phyloP scores from a whole-genome alignment of 768 basidiomycete species.

The Tremella yokohamensis region DNA sequence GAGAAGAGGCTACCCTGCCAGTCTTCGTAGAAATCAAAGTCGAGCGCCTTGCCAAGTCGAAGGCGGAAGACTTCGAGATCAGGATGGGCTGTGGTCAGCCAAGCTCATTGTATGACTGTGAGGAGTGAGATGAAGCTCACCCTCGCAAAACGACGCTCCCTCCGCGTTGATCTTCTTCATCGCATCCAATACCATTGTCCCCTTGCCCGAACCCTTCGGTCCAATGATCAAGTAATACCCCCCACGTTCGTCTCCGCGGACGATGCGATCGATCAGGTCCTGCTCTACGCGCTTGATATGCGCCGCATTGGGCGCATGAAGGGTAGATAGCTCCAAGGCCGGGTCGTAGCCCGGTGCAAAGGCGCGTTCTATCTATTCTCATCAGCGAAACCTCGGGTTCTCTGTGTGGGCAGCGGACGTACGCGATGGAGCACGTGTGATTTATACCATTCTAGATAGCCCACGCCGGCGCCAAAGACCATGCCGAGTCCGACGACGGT shows the following conservation, averaged over 20 bases:
- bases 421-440: slow-evolving; percentile 76
- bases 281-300: slow-evolving; percentile 72
- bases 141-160: slow-evolving; percentile 55
- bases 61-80: slow-evolving; percentile 78
- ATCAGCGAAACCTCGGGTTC: background rate
- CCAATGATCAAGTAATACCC: slow-evolving; percentile 75
- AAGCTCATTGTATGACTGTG: slow-evolving; percentile 25
- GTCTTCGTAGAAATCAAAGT: slow-evolving; percentile 73
- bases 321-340: slow-evolving; percentile 34
- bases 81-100: slow-evolving; percentile 60
- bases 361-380: slow-evolving; percentile 67
- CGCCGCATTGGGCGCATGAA: slow-evolving; percentile 47
- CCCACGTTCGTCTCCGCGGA: slow-evolving; percentile 68
- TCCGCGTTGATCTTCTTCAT: slow-evolving; percentile 71
- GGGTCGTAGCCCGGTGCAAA: slow-evolving; percentile 68
- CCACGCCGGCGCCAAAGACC: slow-evolving; percentile 56
- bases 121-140: slow-evolving; percentile 53
- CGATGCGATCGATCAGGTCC: slow-evolving; percentile 69
- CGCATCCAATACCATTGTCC: slow-evolving; percentile 76
- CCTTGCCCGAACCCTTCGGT: slow-evolving; percentile 80
- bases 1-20: slow-evolving; percentile 69
- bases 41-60: slow-evolving; percentile 76
- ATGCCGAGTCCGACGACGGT: slow-evolving; percentile 46
- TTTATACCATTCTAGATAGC: slow-evolving; percentile 77
- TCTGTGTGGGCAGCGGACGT: slow-evolving; percentile 12